Base-by-base conservation (phyloP, 176 grass and related monocot species). In the Phoenix roebelenii region DNA sequence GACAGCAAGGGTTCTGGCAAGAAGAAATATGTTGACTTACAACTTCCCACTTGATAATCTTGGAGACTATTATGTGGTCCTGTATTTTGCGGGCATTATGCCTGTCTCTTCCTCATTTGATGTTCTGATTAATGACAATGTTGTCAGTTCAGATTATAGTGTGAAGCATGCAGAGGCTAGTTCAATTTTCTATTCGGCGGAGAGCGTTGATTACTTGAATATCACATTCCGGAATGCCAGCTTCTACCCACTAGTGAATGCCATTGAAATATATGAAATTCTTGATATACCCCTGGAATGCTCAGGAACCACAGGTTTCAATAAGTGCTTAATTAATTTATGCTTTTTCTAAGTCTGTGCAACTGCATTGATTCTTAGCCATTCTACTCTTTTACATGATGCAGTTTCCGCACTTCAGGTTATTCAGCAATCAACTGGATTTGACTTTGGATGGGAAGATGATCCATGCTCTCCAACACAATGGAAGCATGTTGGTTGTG, bases 201-300 rank as follows among this genome's bases (percentile, higher is more conserved):
- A 71, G 56, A 71, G 9, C 48, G 53, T 77, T 49, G 75, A 77
- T 63, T 58, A 17, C 25, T 30, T 71, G 66, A 18, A 64, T 35
- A 60, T 71, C 23, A 29, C 59, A 20, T 77, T 77, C 57, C 58
- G 16, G 24, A 77, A 77, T 55, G 48, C 52, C 75, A 70, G 65
- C 55, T 77, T 77, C 69, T 77, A 63, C 58, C 75, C 75, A 22
- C 75, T 71, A 71, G 65, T 77, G 54, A 77, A 70, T 52, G 66
- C 49, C 20, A 77, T 77, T 71, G 75, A 77, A 71, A 70, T 71
- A 49, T 77, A 71, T 57, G 75, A 77, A 68, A 64, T 77, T 16
- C 7, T 77, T 30, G 61, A 61, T 18, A 56, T 63, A 53, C 66
- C 59, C 3, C 5, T 48, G 54, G 65, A 77, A 70, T 77, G 57